Conservation (phyloP, 768 basidiomycete species). For the Albatrellus ellisii region DNA sequence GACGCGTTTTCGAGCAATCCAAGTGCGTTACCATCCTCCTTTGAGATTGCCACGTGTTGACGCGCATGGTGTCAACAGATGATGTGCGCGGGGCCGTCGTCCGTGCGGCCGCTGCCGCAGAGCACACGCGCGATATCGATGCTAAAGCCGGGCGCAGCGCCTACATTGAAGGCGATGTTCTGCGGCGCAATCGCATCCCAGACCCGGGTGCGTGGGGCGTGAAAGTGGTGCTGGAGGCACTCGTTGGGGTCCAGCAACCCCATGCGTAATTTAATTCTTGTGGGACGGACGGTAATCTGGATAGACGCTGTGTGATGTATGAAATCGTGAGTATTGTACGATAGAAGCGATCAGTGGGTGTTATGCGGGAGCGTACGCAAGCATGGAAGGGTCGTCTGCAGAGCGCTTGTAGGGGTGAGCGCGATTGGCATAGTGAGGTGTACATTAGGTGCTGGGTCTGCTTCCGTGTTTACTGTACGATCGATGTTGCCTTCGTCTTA, state of each 20-base stretch:
- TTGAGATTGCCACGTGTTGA: background rate
- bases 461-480: too few relatives aligned
- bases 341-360: too few relatives aligned
- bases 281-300: too few relatives aligned
- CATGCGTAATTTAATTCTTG: too few relatives aligned
- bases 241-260: constrained; percentile 21
- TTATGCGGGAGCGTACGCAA: too few relatives aligned
- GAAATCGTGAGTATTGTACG: too few relatives aligned
- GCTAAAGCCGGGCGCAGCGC: constrained; percentile 85
- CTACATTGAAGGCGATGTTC: constrained; percentile 61
- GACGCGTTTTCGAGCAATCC: constrained; percentile 25
- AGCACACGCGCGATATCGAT: constrained; percentile 57
- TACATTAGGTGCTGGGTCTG: too few relatives aligned
- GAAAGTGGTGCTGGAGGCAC: constrained; percentile 52
- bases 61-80: background rate
- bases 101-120: constrained; percentile 53
- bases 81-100: constrained; percentile 39
- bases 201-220: constrained; percentile 95
- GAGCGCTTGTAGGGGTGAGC: too few relatives aligned
- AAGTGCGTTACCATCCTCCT: background rate
- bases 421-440: too few relatives aligned
- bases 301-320: too few relatives aligned
- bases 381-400: too few relatives aligned
- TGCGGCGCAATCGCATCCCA: constrained; percentile 48
- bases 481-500: too few relatives aligned